Conservation (phyloP, 225 moss, liverwort and hornwort genomes). For the Straminergon stramineum region DNA sequence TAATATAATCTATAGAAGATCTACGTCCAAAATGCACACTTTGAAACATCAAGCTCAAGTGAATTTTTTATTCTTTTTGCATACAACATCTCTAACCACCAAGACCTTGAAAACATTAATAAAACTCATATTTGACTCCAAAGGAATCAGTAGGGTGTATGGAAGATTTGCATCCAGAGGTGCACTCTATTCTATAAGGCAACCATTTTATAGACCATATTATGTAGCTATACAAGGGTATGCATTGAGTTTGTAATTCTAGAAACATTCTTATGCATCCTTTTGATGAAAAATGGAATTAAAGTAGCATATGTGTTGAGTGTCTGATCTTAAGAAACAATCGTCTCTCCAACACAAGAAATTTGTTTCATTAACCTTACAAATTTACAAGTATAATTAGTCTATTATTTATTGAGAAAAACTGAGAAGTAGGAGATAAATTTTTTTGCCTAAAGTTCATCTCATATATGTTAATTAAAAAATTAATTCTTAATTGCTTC, state of each 20-base stretch:
- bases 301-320: no score
- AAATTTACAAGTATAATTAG: background rate
- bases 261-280: background rate
- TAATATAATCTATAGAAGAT: background rate
- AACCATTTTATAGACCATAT: background rate
- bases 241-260: background rate
- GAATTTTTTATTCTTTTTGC: background rate
- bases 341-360: background rate
- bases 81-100: background rate
- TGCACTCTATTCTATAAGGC: background rate
- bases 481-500: background rate
- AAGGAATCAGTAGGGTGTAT: background rate
- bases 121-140: accelerated
- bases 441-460: background rate
- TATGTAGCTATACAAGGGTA: no score
- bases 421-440: background rate
- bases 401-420: background rate
- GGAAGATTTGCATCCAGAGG: accelerated
- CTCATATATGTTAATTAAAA: background rate
- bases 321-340: background rate
- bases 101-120: background rate
- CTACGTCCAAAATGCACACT: background rate
- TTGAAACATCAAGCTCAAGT: background rate
- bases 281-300: background rate
- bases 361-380: background rate